Evolutionary conservation across 164 flowering plant genomes (phyloP), one percentile per base, ranked within the genome.

Genomic region (Chimonanthus salicifolius): DNA sequence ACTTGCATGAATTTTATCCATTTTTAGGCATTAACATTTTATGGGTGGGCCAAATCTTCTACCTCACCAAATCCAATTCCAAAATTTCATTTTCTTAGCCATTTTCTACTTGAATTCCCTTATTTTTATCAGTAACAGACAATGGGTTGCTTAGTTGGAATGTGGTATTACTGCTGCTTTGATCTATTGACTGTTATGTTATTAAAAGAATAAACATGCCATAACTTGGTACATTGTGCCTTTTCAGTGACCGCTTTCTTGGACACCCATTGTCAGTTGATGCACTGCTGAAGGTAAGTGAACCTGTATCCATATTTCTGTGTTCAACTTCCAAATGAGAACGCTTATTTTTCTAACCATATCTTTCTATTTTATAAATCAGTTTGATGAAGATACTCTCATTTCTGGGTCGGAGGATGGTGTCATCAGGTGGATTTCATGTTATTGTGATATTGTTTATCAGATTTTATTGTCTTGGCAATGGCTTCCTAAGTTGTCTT

Each of bases 311-410:
- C 62, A 46, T 21, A 72, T 49, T 4, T 58, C 33, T 62, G 47
- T 45, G 7, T 64, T 63, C 43, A 11, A 2, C 33, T 7, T 54
- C 10, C 60, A 54, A 54, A n/a, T 54, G 9, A 3, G 64, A 7
- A 68, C 15, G 15, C 6, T 18, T 70, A 8, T 21, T 33, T 72
- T 10, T 49, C 47, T 44, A 33, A 6, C 13, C 3, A 62, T 5
- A 3, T 44, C 20, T 33, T 47, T 45, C 16, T 68, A 49, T 49
- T 71, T 69, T 6, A 43, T 73, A 9, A 75, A 13, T 69, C 80
- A 95, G 99, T 88, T 90, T 79, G 98, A 96, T 76, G 99, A 96
- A 85, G 94, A 96, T 66, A 87, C 89, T 71, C 70, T 94, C 43
- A 91, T 95, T 60, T 83, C 92, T 79, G 99, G 92, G 64, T 84